These are phyloP conservation scores for Neurospora sp. DNA, from an alignment of 2,329 filamentous ascomycete genomes.

Conservation along the genomic window DNA sequence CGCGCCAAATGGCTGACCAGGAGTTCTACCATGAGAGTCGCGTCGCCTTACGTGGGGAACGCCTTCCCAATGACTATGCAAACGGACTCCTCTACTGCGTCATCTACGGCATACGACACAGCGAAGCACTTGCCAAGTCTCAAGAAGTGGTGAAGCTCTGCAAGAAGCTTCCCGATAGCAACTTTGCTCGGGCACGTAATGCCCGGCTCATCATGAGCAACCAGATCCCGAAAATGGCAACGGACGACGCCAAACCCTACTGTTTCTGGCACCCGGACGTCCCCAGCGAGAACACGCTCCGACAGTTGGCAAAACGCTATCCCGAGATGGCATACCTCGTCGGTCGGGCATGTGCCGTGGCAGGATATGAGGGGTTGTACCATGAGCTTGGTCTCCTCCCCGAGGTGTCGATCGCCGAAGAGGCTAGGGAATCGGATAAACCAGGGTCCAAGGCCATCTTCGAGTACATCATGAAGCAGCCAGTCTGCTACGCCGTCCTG, in stretches of 20 bases:
- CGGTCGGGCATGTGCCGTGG: constrained; percentile 28
- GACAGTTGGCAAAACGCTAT: constrained; percentile 22
- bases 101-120: not conserved
- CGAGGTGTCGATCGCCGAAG: constrained; percentile 9
- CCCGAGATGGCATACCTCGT: constrained; percentile 27
- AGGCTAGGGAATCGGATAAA: constrained; percentile 3
- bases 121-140: not conserved
- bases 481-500: constrained; percentile 24
- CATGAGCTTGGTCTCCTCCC: constrained; percentile 6
- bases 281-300: constrained; percentile 24
- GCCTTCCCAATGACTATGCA: not conserved
- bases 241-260: constrained; percentile 4
- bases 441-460: constrained; percentile 17
- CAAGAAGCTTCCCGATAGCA: not conserved
- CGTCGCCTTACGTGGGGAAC: not conserved
- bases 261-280: constrained; percentile 9
- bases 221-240: constrained; percentile 4
- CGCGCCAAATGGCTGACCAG: not conserved
- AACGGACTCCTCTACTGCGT: not conserved
- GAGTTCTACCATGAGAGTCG: not conserved
- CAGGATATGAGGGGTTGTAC: constrained; percentile 27
- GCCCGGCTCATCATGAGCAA: constrained; percentile 11
- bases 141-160: not conserved
- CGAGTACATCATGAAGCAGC: constrained; percentile 22
- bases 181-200: constrained; percentile 4